phyloP scores from a whole-genome alignment of 768 basidiomycete species.

The Macrolepiota dolichaula region DNA sequence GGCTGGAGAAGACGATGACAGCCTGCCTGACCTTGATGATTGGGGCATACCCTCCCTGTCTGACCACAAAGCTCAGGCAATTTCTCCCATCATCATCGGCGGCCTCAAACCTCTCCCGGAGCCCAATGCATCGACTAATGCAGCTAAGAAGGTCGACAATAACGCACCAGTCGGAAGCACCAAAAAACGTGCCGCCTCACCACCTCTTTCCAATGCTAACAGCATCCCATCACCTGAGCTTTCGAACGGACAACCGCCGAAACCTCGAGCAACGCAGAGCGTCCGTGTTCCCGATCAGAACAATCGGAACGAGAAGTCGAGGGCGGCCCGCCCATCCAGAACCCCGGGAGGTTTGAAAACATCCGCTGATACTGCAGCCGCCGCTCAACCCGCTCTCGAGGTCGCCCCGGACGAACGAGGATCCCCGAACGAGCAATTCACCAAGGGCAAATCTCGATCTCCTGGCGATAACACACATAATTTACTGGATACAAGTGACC shows the following conservation, averaged over 20 bases:
- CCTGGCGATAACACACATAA: not conserved
- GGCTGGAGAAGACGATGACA: slow-evolving; percentile 86
- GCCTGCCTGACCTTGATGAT: slow-evolving; percentile 79
- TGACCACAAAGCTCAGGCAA: slow-evolving; percentile 35
- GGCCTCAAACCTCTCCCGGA: slow-evolving; percentile 60
- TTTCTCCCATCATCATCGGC: slow-evolving; percentile 68
- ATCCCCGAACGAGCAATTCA: not conserved
- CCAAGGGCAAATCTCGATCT: not conserved
- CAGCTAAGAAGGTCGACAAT: not conserved
- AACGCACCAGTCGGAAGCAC: not conserved
- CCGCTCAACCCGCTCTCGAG: not conserved
- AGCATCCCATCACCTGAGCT: not conserved
- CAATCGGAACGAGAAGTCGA: not conserved
- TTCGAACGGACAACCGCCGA: not conserved
- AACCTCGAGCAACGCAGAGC: not conserved
- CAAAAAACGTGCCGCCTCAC: not conserved
- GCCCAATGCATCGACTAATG: not conserved
- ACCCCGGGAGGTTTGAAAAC: not conserved
- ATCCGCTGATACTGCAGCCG: not conserved
- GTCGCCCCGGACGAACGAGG: not conserved
- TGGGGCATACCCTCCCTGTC: slow-evolving; percentile 57
- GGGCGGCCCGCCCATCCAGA: not conserved
- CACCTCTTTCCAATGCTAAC: not conserved
- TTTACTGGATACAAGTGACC: slow-evolving; percentile 12
- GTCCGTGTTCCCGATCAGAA: not conserved